Percentiles rank a stretch among this genome's conserved stretches.
Evolutionary conservation across 805 yeast species (phyloP).

Genomic region (Zygotorulaspora sp.): DNA sequence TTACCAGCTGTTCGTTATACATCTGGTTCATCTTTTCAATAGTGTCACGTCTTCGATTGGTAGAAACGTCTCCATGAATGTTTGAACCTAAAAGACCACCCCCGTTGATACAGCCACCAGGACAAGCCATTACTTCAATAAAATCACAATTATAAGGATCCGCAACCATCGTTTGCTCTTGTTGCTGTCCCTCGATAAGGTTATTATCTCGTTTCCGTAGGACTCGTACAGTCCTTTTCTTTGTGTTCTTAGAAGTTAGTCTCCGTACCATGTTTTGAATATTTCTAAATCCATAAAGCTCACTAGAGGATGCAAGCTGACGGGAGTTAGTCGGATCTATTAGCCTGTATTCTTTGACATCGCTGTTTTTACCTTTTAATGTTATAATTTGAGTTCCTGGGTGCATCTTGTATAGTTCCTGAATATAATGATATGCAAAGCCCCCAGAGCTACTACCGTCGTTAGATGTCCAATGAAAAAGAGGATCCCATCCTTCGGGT

Average conservation of each 20-base stretch:
- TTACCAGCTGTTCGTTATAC: constrained; percentile 12
- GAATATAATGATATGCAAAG: constrained; percentile 66
- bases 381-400: constrained; percentile 32
- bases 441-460: constrained; percentile 88
- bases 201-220: constrained; percentile 27
- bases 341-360: constrained; percentile 65
- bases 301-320: constrained; percentile 53
- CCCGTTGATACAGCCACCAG: constrained; percentile 95
- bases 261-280: constrained; percentile 90
- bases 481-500: constrained; percentile 35
- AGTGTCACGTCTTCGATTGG: constrained; percentile 12
- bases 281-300: constrained; percentile 87
- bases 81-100: constrained; percentile 79
- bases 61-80: constrained; percentile 6
- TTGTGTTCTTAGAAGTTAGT: constrained; percentile 45
- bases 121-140: constrained; percentile 97
- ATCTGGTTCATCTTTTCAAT: constrained; percentile 16
- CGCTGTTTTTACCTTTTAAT: constrained; percentile 68
- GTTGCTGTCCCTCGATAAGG: constrained; percentile 40
- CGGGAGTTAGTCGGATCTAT: constrained; percentile 34
- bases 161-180: constrained; percentile 32
- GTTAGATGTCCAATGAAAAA: constrained; percentile 66
- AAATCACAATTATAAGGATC: constrained; percentile 71
- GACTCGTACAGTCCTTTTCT: constrained; percentile 26
- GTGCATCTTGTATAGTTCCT: constrained; percentile 34